Conservation (phyloP, 164 flowering plant species). For the Umbellularia californica region DNA sequence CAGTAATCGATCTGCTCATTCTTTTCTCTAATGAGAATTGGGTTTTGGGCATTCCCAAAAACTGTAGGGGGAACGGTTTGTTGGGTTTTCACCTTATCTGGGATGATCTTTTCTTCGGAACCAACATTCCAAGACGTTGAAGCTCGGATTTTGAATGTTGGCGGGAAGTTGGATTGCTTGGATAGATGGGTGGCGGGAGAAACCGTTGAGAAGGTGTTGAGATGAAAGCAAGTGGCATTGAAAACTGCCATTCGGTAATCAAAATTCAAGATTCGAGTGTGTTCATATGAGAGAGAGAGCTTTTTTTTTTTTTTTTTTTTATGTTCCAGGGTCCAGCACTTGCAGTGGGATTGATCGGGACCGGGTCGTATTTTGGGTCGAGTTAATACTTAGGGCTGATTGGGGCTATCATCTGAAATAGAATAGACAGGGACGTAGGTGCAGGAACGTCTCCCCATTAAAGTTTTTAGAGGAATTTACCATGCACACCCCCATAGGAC, state of each 20-base stretch:
- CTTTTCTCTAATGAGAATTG: not conserved
- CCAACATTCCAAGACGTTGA: slow-evolving; percentile 17
- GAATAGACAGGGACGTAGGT: too few species aligned
- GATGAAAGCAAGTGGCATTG: slow-evolving; percentile 9
- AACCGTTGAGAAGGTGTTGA: slow-evolving; percentile 3
- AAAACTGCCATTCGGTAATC: slow-evolving; percentile 14
- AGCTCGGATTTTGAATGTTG: slow-evolving; percentile 19
- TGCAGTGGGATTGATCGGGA: too few species aligned
- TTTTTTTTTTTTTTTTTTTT: too few species aligned
- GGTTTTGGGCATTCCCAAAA: not conserved
- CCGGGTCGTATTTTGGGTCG: too few species aligned
- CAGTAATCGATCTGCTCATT: slow-evolving; percentile 19
- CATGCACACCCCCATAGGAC: too few species aligned
- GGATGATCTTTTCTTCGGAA: not conserved
- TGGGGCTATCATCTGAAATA: too few species aligned
- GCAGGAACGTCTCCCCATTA: too few species aligned
- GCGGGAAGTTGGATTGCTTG: slow-evolving; percentile 13
- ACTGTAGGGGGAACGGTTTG: slow-evolving; percentile 6
- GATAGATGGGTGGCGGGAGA: slow-evolving; percentile 7
- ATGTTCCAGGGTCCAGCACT: too few species aligned
- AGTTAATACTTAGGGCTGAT: too few species aligned
- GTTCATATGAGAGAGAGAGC: not conserved
- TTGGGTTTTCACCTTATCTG: slow-evolving; percentile 7
- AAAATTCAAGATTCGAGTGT: not conserved
- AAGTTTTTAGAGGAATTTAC: too few species aligned